phyloP scores from a whole-genome alignment of 164 flowering plant genomes.

The Annona squamosa region DNA sequence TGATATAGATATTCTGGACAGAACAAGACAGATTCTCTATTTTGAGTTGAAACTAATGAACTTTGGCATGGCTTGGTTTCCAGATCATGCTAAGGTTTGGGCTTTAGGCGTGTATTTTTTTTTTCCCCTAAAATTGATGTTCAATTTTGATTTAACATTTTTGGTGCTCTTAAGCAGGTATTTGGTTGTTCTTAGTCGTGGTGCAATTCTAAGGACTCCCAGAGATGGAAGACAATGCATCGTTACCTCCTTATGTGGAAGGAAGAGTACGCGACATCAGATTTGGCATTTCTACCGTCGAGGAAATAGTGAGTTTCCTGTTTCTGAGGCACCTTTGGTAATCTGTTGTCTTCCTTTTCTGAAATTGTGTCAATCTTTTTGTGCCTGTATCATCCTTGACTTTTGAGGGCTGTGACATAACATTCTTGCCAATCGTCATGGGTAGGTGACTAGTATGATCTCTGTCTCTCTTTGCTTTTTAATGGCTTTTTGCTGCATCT shows the following conservation, averaged over 20 bases:
- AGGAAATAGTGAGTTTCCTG: slow-evolving; percentile 12
- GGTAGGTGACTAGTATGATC: neutral
- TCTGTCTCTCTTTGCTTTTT: neutral
- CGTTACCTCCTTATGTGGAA: neutral
- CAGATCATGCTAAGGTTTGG: no score
- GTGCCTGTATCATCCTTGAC: neutral
- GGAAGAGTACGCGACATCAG: slow-evolving; percentile 2
- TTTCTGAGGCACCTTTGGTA: neutral
- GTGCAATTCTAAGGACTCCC: neutral
- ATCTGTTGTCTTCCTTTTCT: neutral
- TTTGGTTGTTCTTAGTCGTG: neutral
- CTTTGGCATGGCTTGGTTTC: no score
- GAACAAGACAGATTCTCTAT: neutral
- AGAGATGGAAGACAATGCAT: slow-evolving; percentile 3
- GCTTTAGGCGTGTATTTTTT: neutral
- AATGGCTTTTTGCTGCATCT: neutral
- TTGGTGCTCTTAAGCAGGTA: neutral
- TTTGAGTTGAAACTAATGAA: no score
- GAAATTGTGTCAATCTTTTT: neutral
- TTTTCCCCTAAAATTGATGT: neutral
- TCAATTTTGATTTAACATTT: neutral
- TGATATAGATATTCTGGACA: neutral
- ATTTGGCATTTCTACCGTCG: slow-evolving; percentile 7
- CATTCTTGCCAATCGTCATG: neutral
- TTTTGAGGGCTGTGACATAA: neutral